phyloP scores from a whole-genome alignment of 2,329 filamentous ascomycete species.

The Hyphodiscus sp. region DNA sequence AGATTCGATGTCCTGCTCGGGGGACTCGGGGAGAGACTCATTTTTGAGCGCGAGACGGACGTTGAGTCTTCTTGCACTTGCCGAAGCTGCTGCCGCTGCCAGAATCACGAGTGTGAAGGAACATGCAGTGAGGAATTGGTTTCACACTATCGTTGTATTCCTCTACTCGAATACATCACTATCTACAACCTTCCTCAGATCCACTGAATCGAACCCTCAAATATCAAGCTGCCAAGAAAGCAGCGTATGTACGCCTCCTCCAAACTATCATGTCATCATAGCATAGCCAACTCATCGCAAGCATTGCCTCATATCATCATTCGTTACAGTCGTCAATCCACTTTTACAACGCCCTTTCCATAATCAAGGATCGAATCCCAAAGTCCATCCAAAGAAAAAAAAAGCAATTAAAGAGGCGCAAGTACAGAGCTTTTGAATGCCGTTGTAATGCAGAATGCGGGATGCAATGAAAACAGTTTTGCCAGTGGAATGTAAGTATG shows the following conservation, averaged over 20 bases:
- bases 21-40: no score
- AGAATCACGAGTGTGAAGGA: no score
- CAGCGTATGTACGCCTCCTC: neutral
- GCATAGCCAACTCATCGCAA: neutral
- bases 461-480: neutral
- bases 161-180: neutral
- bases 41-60: no score
- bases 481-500: neutral
- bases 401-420: neutral
- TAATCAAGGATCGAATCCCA: neutral
- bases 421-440: neutral
- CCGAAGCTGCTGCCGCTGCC: no score
- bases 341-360: neutral
- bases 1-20: no score
- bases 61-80: no score
- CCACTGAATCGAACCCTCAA: neutral
- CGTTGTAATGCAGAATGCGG: neutral
- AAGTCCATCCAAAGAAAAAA: neutral
- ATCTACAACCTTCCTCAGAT: neutral
- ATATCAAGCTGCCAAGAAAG: neutral
- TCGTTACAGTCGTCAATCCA: neutral
- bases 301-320: neutral
- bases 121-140: no score
- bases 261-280: neutral
- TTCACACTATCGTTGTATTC: no score